Percentiles rank a stretch among this genome's conserved stretches.
phyloP scores from a whole-genome alignment of 371 early-diverging fungal species.

The Mucor sp. region DNA sequence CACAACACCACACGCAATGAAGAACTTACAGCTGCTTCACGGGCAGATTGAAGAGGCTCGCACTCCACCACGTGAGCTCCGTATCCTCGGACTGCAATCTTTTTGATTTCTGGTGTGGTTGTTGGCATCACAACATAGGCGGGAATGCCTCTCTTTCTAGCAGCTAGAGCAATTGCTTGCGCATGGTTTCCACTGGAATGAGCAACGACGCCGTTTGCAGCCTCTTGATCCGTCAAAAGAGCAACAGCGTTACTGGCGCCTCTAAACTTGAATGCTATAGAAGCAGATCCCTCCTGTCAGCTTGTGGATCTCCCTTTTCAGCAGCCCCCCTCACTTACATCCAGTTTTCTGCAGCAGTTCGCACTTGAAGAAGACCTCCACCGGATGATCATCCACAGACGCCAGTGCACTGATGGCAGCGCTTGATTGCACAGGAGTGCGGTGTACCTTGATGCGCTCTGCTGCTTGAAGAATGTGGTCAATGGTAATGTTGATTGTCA shows the following conservation, averaged over 20 bases:
- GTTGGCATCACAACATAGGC: slow-evolving; percentile 60
- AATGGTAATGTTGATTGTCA: slow-evolving; percentile 6
- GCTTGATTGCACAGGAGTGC: slow-evolving; percentile 55
- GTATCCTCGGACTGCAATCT: slow-evolving; percentile 53
- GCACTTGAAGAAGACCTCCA: slow-evolving; percentile 58
- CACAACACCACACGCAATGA: no score
- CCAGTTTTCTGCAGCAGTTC: slow-evolving; percentile 61
- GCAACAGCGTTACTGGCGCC: slow-evolving; percentile 59
- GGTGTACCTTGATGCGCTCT: slow-evolving; percentile 46
- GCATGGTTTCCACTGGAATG: slow-evolving; percentile 57
- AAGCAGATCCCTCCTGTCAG: background rate
- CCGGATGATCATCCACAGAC: slow-evolving; percentile 13
- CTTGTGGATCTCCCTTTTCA: background rate
- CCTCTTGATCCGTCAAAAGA: slow-evolving; percentile 29
- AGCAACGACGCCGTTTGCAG: slow-evolving; percentile 43
- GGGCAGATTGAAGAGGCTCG: slow-evolving; percentile 33
- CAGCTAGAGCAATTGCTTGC: slow-evolving; percentile 53
- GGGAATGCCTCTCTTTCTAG: slow-evolving; percentile 40
- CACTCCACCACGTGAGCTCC: slow-evolving; percentile 56
- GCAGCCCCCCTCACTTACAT: slow-evolving; percentile 28
- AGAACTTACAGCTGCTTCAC: slow-evolving; percentile 39
- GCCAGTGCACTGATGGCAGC: slow-evolving; percentile 34
- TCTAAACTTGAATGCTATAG: slow-evolving; percentile 59
- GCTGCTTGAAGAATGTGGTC: slow-evolving; percentile 48
- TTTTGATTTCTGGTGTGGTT: slow-evolving; percentile 52